phyloP scores from a whole-genome alignment of 805 yeast genomes.

The Saccharomyces jurei region DNA sequence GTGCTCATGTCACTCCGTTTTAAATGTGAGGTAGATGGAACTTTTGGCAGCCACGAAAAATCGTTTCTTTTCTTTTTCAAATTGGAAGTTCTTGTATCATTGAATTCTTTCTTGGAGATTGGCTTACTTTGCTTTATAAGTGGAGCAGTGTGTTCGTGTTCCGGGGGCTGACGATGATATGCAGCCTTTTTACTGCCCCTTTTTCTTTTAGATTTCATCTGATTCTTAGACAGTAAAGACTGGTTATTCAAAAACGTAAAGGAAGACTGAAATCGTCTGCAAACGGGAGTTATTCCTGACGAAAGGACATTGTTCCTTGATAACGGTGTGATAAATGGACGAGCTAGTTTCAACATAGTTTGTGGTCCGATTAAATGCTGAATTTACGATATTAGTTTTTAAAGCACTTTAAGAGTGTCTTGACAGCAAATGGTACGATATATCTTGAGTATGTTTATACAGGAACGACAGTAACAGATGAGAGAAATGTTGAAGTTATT shows the following conservation, averaged over 20 bases:
- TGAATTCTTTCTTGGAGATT: not conserved
- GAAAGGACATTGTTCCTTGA: not conserved
- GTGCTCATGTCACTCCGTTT: slow-evolving; percentile 19
- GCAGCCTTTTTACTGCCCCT: not conserved
- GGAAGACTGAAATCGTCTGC: slow-evolving; percentile 18
- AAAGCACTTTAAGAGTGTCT: not conserved
- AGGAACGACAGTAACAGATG: not conserved
- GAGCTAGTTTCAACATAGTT: not conserved
- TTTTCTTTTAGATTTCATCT: slow-evolving; percentile 6
- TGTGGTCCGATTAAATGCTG: not conserved
- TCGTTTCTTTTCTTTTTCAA: slow-evolving; percentile 9
- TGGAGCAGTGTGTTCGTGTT: not conserved
- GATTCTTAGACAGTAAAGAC: slow-evolving; percentile 14
- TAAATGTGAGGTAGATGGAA: slow-evolving; percentile 21
- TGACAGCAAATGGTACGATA: not conserved
- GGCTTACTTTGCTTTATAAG: not conserved
- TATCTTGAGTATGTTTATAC: not conserved
- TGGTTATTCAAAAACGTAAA: slow-evolving; percentile 20
- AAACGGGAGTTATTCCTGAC: not conserved
- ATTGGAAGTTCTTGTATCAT: not conserved
- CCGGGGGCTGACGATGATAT: not conserved
- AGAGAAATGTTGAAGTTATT: not conserved
- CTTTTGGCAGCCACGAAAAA: slow-evolving; percentile 26
- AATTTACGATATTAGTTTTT: not conserved
- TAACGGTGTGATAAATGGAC: not conserved